Evolutionary conservation across 768 basidiomycete genomes (phyloP).

Genomic region (Auricularia sp.): DNA sequence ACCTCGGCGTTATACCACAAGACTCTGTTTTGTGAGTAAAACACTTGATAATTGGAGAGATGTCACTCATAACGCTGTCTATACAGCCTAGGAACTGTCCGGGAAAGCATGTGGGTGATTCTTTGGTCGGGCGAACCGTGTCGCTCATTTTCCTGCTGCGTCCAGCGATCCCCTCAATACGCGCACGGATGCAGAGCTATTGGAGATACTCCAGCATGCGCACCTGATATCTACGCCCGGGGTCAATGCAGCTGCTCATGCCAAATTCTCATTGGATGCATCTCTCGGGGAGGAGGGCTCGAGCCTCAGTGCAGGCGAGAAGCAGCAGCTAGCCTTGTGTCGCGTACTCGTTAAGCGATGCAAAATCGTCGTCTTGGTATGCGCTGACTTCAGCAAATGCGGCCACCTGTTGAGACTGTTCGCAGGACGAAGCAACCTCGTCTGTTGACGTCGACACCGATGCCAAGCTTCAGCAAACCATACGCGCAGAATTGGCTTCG

Average conservation of each 20-base stretch:
- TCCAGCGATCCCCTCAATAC: slow-evolving; percentile 43
- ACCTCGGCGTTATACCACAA: slow-evolving; percentile 27
- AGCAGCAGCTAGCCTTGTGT: slow-evolving; percentile 52
- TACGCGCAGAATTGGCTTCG: slow-evolving; percentile 47
- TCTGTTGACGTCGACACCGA: slow-evolving; percentile 57
- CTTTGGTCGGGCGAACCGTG: not conserved
- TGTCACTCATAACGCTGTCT: not conserved
- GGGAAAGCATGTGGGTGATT: not conserved
- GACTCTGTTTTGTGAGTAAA: slow-evolving; percentile 12
- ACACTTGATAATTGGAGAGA: too few relatives aligned
- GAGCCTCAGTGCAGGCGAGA: slow-evolving; percentile 59
- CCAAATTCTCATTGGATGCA: slow-evolving; percentile 61
- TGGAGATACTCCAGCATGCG: slow-evolving; percentile 51
- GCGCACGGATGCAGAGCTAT: slow-evolving; percentile 50
- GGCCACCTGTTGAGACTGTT: not conserved
- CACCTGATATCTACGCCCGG: slow-evolving; percentile 49
- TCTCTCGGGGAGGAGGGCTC: slow-evolving; percentile 49
- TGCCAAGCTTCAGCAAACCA: slow-evolving; percentile 52
- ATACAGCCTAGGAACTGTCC: not conserved
- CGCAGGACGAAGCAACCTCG: slow-evolving; percentile 53
- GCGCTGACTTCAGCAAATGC: slow-evolving; percentile 10
- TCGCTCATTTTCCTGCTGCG: not conserved
- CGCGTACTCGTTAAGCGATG: slow-evolving; percentile 54
- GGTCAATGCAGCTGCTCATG: slow-evolving; percentile 36
- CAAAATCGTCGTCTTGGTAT: slow-evolving; percentile 45